phyloP scores from a whole-genome alignment of 352 stramenopile genomes.

The Globisporangium yorkense region DNA sequence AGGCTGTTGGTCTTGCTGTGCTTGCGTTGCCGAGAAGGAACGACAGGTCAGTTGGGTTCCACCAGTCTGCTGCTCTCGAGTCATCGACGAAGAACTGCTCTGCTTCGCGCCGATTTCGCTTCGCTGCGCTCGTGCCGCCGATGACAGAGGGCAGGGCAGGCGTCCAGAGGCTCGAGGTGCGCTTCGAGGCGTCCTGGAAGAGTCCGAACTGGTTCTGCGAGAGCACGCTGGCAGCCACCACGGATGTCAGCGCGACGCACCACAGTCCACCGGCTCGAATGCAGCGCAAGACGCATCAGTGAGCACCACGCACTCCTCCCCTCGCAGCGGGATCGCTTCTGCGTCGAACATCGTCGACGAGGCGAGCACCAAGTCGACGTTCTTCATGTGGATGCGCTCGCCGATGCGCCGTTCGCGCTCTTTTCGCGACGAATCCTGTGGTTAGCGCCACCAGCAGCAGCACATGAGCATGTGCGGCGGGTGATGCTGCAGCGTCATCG shows the following conservation, averaged over 20 bases:
- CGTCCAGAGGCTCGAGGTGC: conserved; percentile 7
- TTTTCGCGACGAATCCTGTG: not conserved
- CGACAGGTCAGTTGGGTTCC: not conserved
- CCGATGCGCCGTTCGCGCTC: conserved; percentile 26
- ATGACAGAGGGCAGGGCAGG: not conserved
- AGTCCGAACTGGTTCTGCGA: conserved; percentile 8
- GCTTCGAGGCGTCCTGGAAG: conserved; percentile 5
- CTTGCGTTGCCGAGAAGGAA: not conserved
- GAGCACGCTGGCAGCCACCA: conserved; percentile 8
- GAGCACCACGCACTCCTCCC: conserved; percentile 22
- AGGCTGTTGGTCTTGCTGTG: not conserved
- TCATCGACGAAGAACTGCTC: not conserved
- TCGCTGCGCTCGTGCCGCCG: not conserved
- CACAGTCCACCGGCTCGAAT: no score
- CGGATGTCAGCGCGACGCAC: no score
- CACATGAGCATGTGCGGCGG: not conserved
- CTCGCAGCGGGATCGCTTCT: conserved; percentile 26
- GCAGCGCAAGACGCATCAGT: not conserved
- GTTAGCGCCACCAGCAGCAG: not conserved
- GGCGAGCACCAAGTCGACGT: conserved; percentile 33
- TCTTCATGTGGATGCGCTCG: conserved; percentile 49
- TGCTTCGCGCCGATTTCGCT: not conserved
- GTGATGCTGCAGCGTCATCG: not conserved
- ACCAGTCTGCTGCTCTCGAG: not conserved
- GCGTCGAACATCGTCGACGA: conserved; percentile 27